Base-by-base conservation (phyloP, 2,329 filamentous ascomycete genomes). In the Rugonectria rugulosa region DNA sequence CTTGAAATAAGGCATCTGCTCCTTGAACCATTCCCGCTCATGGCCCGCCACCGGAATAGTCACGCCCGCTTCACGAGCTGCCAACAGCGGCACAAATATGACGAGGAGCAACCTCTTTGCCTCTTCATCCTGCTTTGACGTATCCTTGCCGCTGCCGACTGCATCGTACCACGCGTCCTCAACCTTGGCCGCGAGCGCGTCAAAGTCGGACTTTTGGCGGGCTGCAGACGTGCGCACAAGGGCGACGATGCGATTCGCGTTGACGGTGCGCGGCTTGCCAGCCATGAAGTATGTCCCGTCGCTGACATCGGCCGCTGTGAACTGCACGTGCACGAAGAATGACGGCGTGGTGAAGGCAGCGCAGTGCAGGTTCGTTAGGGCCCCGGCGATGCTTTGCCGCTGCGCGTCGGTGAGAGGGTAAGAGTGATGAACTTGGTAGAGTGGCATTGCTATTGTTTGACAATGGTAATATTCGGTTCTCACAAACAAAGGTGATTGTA, bases 51-150 rank as follows among this genome's bases (percentile, higher is more conserved):
- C 55, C 1, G 63, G 62, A 3, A 65, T 59, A 17, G 27, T 23
- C 63, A 65, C 63, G 0, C 63, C 60, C 0, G 49, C 62, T 27
- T 65, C 63, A 6, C 62, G 46, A 20, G 64, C 44, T 3, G 63
- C 43, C 2, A 65, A 9, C 53, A 65, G 56, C 0, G 63, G 63
- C 4, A 53, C 23, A 12, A 65, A 65, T 0, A 46, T 57, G 4
- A 65, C 63, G 50, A 50, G 54, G 3, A 60, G 21, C 2, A 65
- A 5, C 2, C 62, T 56, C 6, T 21, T 45, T 3, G 21, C 17
- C 3, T 65, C 62, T 7, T 59, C 31, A 0, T 45, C 43, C 1
- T 3, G 2, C 12, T 24, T 32, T 53, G 12, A 14, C 2, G 43
- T 10, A 6, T 38, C 36, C 11, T 21, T 21, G n/a, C n/a, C n/a